phyloP scores from a whole-genome alignment of 257 asterid genomes.

The Parsonsia alboflavescens region DNA sequence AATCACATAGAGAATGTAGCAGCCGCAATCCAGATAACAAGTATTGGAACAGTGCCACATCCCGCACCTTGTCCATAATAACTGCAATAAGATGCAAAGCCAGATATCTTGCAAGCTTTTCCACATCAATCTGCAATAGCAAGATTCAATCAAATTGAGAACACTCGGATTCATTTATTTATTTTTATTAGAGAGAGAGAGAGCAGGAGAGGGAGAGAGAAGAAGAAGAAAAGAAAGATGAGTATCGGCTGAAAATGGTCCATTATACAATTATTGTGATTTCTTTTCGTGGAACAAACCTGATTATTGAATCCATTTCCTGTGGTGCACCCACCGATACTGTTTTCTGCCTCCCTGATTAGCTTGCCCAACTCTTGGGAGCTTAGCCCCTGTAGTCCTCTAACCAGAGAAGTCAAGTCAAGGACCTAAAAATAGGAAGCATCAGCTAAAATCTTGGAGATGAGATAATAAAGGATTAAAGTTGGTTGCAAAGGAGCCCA shows the following conservation, averaged over 20 bases:
- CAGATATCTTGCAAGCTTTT: constrained; percentile 74
- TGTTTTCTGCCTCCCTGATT: constrained; percentile 73
- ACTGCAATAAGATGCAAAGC: constrained; percentile 87
- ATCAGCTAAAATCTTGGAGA: background rate
- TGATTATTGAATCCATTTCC: constrained; percentile 63
- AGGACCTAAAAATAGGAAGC: constrained; percentile 43
- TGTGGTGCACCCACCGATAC: constrained; percentile 41
- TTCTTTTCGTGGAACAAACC: constrained; percentile 37
- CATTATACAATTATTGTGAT: background rate
- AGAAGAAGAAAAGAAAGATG: background rate
- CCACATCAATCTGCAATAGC: constrained; percentile 69
- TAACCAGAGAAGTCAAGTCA: constrained; percentile 79
- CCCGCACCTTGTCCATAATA: constrained; percentile 71
- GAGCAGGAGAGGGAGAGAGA: no score
- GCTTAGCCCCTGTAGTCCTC: constrained; percentile 73
- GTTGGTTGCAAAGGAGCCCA: background rate
- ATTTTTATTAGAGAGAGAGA: no score
- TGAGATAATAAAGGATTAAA: background rate
- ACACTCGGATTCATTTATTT: background rate
- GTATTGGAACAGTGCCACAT: constrained; percentile 63
- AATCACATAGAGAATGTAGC: constrained; percentile 80
- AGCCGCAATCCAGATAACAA: constrained; percentile 85
- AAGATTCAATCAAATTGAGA: constrained; percentile 16
- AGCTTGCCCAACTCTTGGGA: constrained; percentile 77
- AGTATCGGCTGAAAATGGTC: background rate